phyloP scores from a whole-genome alignment of 129 eudicot genomes.

The Smallanthus sonchifolius region DNA sequence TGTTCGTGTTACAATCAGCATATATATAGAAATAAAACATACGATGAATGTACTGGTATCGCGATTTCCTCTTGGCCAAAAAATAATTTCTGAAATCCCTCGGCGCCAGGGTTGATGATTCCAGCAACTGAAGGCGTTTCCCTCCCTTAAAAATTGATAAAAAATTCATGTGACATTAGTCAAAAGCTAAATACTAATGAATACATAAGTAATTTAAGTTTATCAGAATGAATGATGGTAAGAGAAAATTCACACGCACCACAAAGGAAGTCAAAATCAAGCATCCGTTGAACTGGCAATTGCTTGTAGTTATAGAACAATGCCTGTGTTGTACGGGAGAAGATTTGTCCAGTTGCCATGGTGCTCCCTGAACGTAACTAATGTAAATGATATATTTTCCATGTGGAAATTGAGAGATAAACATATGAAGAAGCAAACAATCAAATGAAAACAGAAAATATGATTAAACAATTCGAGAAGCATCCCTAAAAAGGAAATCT shows the following conservation, averaged over 20 bases:
- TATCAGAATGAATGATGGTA: neutral
- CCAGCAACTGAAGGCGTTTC: slow-evolving; percentile 99
- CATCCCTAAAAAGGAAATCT: neutral
- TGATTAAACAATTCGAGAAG: neutral
- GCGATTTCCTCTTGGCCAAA: slow-evolving; percentile 99
- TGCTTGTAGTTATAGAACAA: slow-evolving; percentile 92
- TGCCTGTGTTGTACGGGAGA: slow-evolving; percentile 93
- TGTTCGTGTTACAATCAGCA: neutral
- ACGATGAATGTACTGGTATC: slow-evolving; percentile 98
- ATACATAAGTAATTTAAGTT: neutral
- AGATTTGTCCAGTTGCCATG: slow-evolving; percentile 96
- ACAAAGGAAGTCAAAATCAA: slow-evolving; percentile 98
- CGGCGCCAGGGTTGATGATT: slow-evolving; percentile 96
- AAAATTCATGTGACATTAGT: slow-evolving; percentile 1
- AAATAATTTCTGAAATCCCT: slow-evolving; percentile 96
- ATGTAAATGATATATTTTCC: slow-evolving; percentile 10
- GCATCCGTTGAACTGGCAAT: slow-evolving; percentile 98
- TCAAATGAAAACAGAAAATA: neutral
- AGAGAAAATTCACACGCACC: slow-evolving; percentile 45
- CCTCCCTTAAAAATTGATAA: slow-evolving; percentile 50
- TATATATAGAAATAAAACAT: slow-evolving; percentile 17
- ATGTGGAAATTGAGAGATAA: neutral
- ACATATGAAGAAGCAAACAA: neutral
- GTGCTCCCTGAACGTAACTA: slow-evolving; percentile 36
- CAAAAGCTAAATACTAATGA: neutral